Evolutionary conservation across 352 stramenopile genomes (phyloP).

Genomic region (Globisporangium canariense): DNA sequence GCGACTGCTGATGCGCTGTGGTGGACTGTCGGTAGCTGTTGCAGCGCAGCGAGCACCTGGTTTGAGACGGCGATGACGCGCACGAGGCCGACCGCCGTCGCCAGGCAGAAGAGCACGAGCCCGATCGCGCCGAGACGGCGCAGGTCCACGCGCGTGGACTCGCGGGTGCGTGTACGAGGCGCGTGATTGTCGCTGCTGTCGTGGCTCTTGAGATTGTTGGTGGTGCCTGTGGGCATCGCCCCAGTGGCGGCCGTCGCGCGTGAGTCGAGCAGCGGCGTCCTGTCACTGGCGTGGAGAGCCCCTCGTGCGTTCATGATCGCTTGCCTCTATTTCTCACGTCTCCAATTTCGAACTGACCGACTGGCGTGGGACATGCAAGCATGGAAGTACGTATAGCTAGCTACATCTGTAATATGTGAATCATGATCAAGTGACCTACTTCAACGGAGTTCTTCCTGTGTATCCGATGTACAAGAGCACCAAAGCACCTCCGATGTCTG

Average conservation of each 20-base stretch:
- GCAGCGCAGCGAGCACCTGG: slow-evolving; percentile 36
- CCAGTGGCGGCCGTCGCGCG: neutral
- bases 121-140: slow-evolving; percentile 18
- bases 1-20: neutral
- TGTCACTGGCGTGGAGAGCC: slow-evolving; percentile 13
- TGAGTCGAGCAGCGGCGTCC: slow-evolving; percentile 13
- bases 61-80: slow-evolving; percentile 19
- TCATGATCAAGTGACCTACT: neutral
- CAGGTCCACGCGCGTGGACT: slow-evolving; percentile 19
- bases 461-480: neutral
- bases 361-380: neutral
- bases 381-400: neutral
- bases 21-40: slow-evolving; percentile 20
- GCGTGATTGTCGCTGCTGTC: neutral
- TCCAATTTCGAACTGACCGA: neutral
- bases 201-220: neutral
- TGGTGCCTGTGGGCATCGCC: neutral
- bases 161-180: neutral
- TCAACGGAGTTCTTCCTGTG: neutral
- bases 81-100: slow-evolving; percentile 15
- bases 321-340: neutral
- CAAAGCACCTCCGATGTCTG: neutral
- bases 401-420: neutral
- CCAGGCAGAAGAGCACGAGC: slow-evolving; percentile 20
- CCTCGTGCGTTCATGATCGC: slow-evolving; percentile 15